phyloP scores from a whole-genome alignment of 2,329 filamentous ascomycete genomes.

The Xylaria sp. region DNA sequence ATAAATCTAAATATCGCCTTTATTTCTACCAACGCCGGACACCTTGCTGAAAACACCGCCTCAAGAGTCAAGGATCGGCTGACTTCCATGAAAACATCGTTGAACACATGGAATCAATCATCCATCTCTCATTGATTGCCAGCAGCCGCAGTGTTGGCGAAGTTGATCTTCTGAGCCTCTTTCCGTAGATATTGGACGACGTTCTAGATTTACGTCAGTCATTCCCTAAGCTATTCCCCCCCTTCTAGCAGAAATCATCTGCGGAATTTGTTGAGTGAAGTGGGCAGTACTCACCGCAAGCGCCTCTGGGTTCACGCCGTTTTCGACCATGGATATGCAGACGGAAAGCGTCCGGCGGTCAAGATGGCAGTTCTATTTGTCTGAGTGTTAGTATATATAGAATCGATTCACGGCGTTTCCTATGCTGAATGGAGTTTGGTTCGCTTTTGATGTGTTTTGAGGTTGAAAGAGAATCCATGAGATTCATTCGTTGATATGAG shows the following conservation, averaged over 20 bases:
- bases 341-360: conserved; percentile 91
- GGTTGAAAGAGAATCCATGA: not conserved
- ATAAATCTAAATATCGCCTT: not conserved
- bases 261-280: not conserved
- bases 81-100: not conserved
- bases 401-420: not conserved
- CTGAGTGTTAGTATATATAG: not conserved
- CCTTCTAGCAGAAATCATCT: not conserved
- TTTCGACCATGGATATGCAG: conserved; percentile 96
- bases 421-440: not conserved
- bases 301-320: conserved; percentile 95
- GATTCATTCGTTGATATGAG: not conserved
- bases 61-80: not conserved
- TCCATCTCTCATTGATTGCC: conserved; percentile 20
- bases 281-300: conserved; percentile 74
- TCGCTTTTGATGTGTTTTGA: not conserved
- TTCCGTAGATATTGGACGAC: conserved; percentile 69
- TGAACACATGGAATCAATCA: not conserved
- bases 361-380: conserved; percentile 84
- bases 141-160: conserved; percentile 45
- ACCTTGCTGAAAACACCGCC: conserved; percentile 22
- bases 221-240: not conserved
- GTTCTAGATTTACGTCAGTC: conserved; percentile 52
- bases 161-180: conserved; percentile 62
- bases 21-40: conserved; percentile 30